Evolutionary conservation across 1,139 yeast species (phyloP).

Genomic region (Blastobotrys malaysiensis): DNA sequence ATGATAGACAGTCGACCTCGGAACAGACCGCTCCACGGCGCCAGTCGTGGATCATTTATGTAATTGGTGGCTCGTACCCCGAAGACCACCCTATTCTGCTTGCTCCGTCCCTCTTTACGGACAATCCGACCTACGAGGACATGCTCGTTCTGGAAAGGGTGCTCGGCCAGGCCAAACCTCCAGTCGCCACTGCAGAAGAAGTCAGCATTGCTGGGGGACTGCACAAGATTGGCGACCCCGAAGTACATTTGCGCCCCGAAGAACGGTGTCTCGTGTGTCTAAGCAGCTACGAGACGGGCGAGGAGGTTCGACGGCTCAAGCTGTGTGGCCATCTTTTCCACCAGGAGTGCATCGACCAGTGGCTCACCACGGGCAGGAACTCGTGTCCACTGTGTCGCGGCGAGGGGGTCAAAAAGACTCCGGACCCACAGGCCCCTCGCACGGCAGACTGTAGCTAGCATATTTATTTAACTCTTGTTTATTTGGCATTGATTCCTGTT

Average conservation of each 20-base stretch:
- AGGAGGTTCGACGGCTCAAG: slow-evolving; percentile 40
- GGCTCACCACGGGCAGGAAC: slow-evolving; percentile 51
- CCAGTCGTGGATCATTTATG: slow-evolving; percentile 47
- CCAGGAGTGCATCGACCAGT: slow-evolving; percentile 48
- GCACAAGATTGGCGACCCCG: slow-evolving; percentile 18
- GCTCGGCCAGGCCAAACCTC: slow-evolving; percentile 43
- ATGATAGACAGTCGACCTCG: neutral
- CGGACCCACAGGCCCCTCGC: neutral
- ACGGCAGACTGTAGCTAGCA: neutral
- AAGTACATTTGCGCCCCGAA: slow-evolving; percentile 13
- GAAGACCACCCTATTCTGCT: slow-evolving; percentile 44
- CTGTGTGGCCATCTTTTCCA: slow-evolving; percentile 49
- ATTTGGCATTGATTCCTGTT: too few species aligned
- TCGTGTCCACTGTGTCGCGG: slow-evolving; percentile 54
- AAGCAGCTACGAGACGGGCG: slow-evolving; percentile 41
- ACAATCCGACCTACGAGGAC: slow-evolving; percentile 47
- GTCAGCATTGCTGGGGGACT: slow-evolving; percentile 38
- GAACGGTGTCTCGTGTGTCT: slow-evolving; percentile 48
- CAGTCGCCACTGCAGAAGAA: slow-evolving; percentile 40
- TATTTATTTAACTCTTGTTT: neutral
- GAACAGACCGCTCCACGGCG: slow-evolving; percentile 15
- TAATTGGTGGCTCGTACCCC: slow-evolving; percentile 46
- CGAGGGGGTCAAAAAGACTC: slow-evolving; percentile 34
- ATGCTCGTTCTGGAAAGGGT: slow-evolving; percentile 40
- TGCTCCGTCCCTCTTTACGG: slow-evolving; percentile 44